A percentile compares a stretch with the other conserved stretches of the same genome.
Evolutionary conservation across 2,329 filamentous ascomycete species (phyloP).

Genomic region (Hypomyces rosellus): DNA sequence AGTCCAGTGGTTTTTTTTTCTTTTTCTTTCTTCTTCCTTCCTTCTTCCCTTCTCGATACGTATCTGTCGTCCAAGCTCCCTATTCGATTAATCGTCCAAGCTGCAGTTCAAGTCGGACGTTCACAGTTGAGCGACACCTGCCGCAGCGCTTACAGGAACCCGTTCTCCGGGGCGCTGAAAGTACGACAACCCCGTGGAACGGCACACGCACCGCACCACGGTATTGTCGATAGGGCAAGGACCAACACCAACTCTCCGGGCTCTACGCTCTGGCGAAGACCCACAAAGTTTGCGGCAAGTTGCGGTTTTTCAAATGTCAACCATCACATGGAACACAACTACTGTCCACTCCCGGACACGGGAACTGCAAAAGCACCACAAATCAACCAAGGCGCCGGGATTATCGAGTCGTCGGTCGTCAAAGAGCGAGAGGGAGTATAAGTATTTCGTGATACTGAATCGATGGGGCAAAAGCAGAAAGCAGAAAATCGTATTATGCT

Average conservation of each 20-base stretch:
- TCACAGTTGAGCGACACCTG: not conserved
- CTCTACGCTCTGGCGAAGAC: conserved; percentile 19
- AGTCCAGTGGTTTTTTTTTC: conserved; percentile 19
- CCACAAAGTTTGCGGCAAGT: conserved; percentile 24
- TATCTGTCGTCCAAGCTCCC: not conserved
- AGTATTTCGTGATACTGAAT: not conserved
- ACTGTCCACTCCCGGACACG: conserved; percentile 26
- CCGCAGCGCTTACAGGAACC: conserved; percentile 1
- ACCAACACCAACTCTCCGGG: conserved; percentile 23
- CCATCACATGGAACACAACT: conserved; percentile 32
- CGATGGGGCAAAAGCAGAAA: conserved; percentile 12
- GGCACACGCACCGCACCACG: conserved; percentile 35
- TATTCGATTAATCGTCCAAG: not conserved
- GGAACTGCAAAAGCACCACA: not conserved
- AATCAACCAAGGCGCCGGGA: conserved; percentile 16
- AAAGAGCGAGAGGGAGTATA: too few species aligned
- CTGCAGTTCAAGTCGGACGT: conserved; percentile 2
- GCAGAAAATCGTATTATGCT: conserved; percentile 14
- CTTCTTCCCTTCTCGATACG: conserved; percentile 21
- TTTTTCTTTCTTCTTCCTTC: too few species aligned
- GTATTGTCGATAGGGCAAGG: conserved; percentile 23
- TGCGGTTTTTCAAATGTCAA: conserved; percentile 27
- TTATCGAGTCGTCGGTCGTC: conserved; percentile 5
- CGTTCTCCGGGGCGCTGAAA: conserved; percentile 13
- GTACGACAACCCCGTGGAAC: conserved; percentile 28